Conservation (phyloP, 441 rosid species). For the Erodium trifolium region DNA sequence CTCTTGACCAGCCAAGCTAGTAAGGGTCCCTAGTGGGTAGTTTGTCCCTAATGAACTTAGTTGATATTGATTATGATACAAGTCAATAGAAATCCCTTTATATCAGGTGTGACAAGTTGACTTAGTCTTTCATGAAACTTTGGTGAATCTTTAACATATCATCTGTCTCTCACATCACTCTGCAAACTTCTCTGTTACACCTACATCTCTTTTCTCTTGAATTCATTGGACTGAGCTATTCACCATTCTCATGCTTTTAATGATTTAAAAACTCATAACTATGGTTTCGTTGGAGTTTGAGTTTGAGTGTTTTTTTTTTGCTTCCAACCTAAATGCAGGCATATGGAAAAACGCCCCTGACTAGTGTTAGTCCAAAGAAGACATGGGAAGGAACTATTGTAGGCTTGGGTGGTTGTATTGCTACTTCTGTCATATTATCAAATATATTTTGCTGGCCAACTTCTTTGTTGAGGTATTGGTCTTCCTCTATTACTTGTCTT, state of each 20-base stretch:
- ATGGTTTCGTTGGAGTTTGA: background rate
- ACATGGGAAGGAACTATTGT: slow-evolving; percentile 92
- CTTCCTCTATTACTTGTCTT: background rate
- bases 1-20: no score
- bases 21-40: no score
- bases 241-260: background rate
- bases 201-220: background rate
- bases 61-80: background rate
- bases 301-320: background rate
- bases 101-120: background rate
- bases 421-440: slow-evolving; percentile 45
- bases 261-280: background rate
- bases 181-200: background rate
- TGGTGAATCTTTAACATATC: background rate
- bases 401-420: slow-evolving; percentile 84
- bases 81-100: background rate
- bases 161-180: background rate
- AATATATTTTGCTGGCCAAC: slow-evolving; percentile 69
- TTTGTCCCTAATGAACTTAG: background rate
- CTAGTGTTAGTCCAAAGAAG: slow-evolving; percentile 80
- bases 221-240: no score
- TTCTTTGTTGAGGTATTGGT: slow-evolving; percentile 55
- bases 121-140: background rate
- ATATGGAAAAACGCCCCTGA: slow-evolving; percentile 78
- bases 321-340: slow-evolving; percentile 37